Evolutionary conservation across 495 filamentous ascomycete genomes (phyloP), one percentile per base, ranked within the genome.

Genomic region (Cenococcum geophilum): DNA sequence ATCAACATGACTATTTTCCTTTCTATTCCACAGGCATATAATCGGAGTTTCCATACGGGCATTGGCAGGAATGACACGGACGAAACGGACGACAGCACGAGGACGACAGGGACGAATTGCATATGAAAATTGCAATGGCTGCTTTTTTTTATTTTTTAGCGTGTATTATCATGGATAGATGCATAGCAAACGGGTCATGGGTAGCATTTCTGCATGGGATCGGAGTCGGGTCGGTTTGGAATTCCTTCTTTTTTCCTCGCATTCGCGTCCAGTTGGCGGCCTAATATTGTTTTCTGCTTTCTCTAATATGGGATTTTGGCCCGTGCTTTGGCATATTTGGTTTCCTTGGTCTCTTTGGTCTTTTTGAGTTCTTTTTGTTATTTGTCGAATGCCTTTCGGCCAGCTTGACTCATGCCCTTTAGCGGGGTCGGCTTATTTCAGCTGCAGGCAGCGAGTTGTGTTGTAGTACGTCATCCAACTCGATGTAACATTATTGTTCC

Each of bases 111-210:
- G 40, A 18, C 40, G 18, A 16, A 45, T 45, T 45, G 40, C 40
- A 45, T 14, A 16, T 4, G 40, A 10, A 40, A 4, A 45, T 45
- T 45, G 40, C 27, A 32, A 32, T 32, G 27, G 27, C 27, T 32
- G 27, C 6, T 32, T 32, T 32, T 32, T 11, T 35, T 57, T 51
- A 40, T 32, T 32, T 11, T 35, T 57, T 51, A 40, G 60, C 59
- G 25, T 63, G 65, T 60, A 64, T 56, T 53, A 68, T 58, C 36
- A 64, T 40, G 57, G 18, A 27, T 52, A n/a, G 32, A 45, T 57
- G 64, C 64, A 66, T 62, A n/a, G n/a, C 48, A 56, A 52, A 32
- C 37, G 40, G 64, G 64, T 62, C 55, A 66, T 32, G 62, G 58
- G 62, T 20, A 58, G 49, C 43, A 32, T 47, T 18, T 32, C 27